These are phyloP conservation scores for Paralagenidium karlingii DNA, from an alignment of 352 stramenopile species.

Conservation along the genomic window DNA sequence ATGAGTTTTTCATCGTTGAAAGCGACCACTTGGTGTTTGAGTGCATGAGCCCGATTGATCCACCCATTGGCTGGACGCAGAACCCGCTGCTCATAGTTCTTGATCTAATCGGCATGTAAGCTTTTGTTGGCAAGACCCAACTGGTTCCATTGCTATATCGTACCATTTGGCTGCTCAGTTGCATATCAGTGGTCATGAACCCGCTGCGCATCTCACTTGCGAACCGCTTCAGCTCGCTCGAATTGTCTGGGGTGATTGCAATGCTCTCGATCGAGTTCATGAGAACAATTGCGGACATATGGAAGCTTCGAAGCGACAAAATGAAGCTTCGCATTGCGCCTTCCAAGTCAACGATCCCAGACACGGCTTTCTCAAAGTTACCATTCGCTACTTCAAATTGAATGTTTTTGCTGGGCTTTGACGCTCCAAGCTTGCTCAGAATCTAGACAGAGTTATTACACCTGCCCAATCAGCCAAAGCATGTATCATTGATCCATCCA, in stretches of 20 bases:
- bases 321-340: conserved; percentile 37
- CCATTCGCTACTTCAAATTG: conserved; percentile 50
- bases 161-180: conserved; percentile 31
- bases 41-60: conserved; percentile 20
- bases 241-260: conserved; percentile 16
- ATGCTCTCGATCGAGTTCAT: conserved; percentile 40
- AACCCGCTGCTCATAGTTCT: conserved; percentile 46
- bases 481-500: no score
- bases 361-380: conserved; percentile 45
- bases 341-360: conserved; percentile 31
- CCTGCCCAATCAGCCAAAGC: no score
- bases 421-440: conserved; percentile 40
- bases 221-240: conserved; percentile 49
- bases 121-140: background rate
- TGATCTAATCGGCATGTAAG: conserved; percentile 7
- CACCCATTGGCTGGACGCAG: conserved; percentile 40
- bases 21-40: conserved; percentile 30
- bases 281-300: conserved; percentile 36
- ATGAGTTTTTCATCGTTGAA: conserved; percentile 55
- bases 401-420: conserved; percentile 69
- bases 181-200: conserved; percentile 44
- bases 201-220: conserved; percentile 38
- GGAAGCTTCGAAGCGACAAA: conserved; percentile 36
- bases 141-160: background rate
- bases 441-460: conserved; percentile 16